These are phyloP conservation scores for Cladophialophora carrionii DNA, from an alignment of 2,329 filamentous ascomycete genomes.

Conservation along the genomic window DNA sequence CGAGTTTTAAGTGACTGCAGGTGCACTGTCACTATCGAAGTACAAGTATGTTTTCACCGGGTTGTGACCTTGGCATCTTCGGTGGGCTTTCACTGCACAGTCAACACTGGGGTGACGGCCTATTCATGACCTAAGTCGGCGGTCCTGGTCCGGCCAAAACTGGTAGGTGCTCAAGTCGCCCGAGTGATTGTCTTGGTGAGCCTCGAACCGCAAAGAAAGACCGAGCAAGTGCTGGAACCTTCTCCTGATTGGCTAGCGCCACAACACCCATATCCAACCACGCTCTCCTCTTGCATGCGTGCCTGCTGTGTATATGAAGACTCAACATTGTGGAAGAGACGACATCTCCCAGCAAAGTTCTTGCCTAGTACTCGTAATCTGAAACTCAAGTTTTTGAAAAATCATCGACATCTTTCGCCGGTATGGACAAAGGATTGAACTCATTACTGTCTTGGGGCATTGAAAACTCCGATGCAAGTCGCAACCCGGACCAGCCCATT, in stretches of 20 bases:
- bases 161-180: not conserved
- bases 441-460: constrained; percentile 79
- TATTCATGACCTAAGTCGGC: not conserved
- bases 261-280: not conserved
- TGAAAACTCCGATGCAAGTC: constrained; percentile 57
- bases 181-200: not conserved
- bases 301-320: not conserved
- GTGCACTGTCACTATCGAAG: not conserved
- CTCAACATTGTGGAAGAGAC: not conserved
- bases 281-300: not conserved
- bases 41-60: not conserved
- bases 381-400: not conserved
- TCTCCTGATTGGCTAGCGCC: constrained; percentile 19
- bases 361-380: not conserved
- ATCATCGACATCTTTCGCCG: constrained; percentile 35
- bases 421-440: constrained; percentile 68
- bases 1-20: not conserved
- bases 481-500: constrained; percentile 27
- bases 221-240: constrained; percentile 30
- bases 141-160: not conserved
- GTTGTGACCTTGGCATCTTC: not conserved
- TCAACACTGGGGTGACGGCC: not conserved
- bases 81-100: not conserved
- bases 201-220: constrained; percentile 29
- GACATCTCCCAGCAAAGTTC: not conserved